Evolutionary conservation across 257 asterid species (phyloP), one percentile per base, ranked within the genome.

Genomic region (Coffea eugenioides): DNA sequence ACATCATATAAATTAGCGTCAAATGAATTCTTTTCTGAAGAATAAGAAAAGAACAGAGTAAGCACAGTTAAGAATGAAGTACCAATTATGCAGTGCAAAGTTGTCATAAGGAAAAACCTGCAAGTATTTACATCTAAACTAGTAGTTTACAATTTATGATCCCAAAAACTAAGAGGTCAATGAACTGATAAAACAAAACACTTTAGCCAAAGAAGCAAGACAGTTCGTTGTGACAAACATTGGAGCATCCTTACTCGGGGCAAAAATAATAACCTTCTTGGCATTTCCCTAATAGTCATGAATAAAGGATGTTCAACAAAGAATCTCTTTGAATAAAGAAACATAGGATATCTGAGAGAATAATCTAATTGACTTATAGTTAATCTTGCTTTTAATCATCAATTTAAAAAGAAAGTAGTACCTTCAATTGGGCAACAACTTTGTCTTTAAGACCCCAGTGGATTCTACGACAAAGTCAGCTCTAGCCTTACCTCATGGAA

Each of bases 181-280:
- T 68, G 14, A 13, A 56, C 54, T 7, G 39, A 39, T 43, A 67
- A 48, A 5, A 51, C 62, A 70, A 57, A 80, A 10, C 6, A 93
- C 97, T 95, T 93, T 93, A 2, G 97, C 97, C 83, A 93, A 77
- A 46, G 97, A 97, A 81, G 97, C 97, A 75, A 93, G 97, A 77
- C 95, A 93, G 85, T 93, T 93, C 51, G 97, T 93, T 69, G 97
- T 93, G 18, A 93, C 97, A 82, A 93, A 93, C 97, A 93, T 93
- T 71, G 97, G 97, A 41, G 97, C 97, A 85, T 92, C 92, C 83
- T 87, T 90, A 80, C 97, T 92, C 12, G 97, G 96, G 27, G 96
- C 96, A 73, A 96, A 92, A 74, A 92, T 90, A 23, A 90, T 79
- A 43, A 92, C 96, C 88, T 92, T 92, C 92, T 91, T 92, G 43